These are phyloP conservation scores for Nematocida sp. DNA, from an alignment of 371 early-diverging fungal species.

Conservation along the genomic window DNA sequence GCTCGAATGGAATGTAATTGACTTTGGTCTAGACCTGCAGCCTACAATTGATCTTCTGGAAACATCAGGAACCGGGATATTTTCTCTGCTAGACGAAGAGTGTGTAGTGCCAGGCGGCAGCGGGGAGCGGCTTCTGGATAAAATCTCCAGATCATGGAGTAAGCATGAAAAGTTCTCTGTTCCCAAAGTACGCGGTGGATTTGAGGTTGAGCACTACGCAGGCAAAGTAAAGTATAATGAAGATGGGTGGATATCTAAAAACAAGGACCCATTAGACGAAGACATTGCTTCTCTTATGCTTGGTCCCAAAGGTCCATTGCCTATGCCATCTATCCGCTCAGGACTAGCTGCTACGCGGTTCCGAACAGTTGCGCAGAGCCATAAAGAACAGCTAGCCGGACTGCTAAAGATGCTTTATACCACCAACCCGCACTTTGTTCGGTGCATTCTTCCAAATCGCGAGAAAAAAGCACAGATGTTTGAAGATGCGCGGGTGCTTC, in stretches of 20 bases:
- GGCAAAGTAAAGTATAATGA: conserved; percentile 89
- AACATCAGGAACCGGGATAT: conserved; percentile 85
- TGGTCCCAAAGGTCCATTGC: conserved; percentile 25
- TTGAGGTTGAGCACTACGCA: conserved; percentile 92
- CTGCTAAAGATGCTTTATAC: conserved; percentile 83
- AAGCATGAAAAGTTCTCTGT: conserved; percentile 60
- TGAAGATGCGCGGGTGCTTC: conserved; percentile 79
- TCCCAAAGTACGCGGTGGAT: conserved; percentile 82
- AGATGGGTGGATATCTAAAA: conserved; percentile 93
- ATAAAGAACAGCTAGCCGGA: conserved; percentile 83
- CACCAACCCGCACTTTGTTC: conserved; percentile 96
- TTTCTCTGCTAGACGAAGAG: conserved; percentile 96
- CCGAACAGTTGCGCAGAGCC: conserved; percentile 85
- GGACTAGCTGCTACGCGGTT: conserved; percentile 72
- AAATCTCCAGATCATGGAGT: conserved; percentile 73
- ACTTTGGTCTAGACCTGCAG: conserved; percentile 96
- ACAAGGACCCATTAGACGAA: conserved; percentile 97
- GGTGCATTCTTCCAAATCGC: conserved; percentile 95
- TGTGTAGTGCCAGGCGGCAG: conserved; percentile 95
- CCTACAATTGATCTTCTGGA: conserved; percentile 97
- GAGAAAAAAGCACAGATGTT: conserved; percentile 82
- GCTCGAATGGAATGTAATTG: conserved; percentile 96
- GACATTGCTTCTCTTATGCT: conserved; percentile 75
- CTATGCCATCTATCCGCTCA: conserved; percentile 1
- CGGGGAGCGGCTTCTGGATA: conserved; percentile 88